Percentiles rank a stretch among this genome's conserved stretches.
Conservation (phyloP, 176 grass and related monocot species). For the Chloris gayana region DNA sequence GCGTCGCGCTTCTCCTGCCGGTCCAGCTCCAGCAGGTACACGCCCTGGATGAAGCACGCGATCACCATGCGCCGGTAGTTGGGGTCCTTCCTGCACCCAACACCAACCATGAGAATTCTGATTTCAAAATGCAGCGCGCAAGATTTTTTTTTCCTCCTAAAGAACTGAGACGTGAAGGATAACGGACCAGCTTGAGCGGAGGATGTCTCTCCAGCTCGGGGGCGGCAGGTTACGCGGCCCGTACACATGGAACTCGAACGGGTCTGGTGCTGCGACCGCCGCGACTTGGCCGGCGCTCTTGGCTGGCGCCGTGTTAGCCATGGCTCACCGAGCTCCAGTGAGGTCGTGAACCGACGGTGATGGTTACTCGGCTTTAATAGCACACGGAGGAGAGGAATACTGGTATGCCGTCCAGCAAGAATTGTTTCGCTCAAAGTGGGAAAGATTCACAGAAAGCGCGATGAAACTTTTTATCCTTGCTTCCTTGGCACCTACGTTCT, state of each 20-base stretch:
- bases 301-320: constrained; percentile 19
- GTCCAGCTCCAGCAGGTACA: constrained; percentile 89
- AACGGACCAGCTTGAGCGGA: constrained; percentile 74
- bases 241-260: constrained; percentile 63
- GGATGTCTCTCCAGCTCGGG: constrained; percentile 71
- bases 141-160: too few species aligned
- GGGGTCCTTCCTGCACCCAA: constrained; percentile 67
- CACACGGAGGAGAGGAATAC: background rate
- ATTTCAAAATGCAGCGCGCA: too few species aligned
- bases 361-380: background rate
- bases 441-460: constrained; percentile 42
- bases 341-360: background rate
- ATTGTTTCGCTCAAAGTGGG: background rate
- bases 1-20: constrained; percentile 65
- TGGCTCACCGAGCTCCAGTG: constrained; percentile 1
- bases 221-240: constrained; percentile 72
- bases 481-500: constrained; percentile 8
- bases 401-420: constrained; percentile 13
- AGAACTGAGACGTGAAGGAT: background rate
- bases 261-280: background rate
- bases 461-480: constrained; percentile 35
- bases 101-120: too few species aligned
- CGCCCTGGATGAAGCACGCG: constrained; percentile 85
- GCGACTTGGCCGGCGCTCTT: constrained; percentile 10
- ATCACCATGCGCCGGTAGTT: constrained; percentile 76